Conservation (phyloP, 2,329 filamentous ascomycete species). For the Plenodomus biglobosus region DNA sequence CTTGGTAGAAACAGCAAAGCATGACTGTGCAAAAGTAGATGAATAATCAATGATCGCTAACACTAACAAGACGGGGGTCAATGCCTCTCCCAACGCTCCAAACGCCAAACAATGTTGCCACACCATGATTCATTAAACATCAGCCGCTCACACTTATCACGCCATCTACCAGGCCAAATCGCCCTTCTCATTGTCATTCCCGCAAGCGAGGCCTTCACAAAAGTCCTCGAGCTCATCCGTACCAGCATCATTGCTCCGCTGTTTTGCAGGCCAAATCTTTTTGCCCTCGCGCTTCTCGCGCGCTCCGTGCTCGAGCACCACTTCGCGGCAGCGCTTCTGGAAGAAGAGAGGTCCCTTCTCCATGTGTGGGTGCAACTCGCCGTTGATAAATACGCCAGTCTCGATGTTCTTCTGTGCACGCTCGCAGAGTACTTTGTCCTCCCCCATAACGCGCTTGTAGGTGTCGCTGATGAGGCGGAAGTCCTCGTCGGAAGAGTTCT, state of each 20-base stretch:
- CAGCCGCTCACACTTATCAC: not conserved
- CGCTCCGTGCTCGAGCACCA: slow-evolving; percentile 52
- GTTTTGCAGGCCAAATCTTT: slow-evolving; percentile 58
- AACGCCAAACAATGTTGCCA: slow-evolving; percentile 14
- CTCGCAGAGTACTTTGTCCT: slow-evolving; percentile 65
- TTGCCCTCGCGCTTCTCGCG: slow-evolving; percentile 49
- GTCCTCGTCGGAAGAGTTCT: slow-evolving; percentile 59
- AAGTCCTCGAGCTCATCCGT: slow-evolving; percentile 32
- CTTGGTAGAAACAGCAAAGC: not conserved
- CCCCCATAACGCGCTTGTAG: slow-evolving; percentile 65
- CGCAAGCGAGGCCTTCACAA: slow-evolving; percentile 31
- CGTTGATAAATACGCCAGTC: slow-evolving; percentile 63
- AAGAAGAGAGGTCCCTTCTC: slow-evolving; percentile 63
- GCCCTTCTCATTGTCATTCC: slow-evolving; percentile 31
- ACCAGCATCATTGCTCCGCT: slow-evolving; percentile 22
- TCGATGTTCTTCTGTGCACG: slow-evolving; percentile 63
- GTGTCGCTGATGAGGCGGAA: slow-evolving; percentile 60
- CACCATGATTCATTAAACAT: slow-evolving; percentile 11
- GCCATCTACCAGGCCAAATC: slow-evolving; percentile 26
- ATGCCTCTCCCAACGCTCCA: slow-evolving; percentile 2
- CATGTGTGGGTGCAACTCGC: slow-evolving; percentile 62
- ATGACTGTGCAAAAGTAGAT: not conserved
- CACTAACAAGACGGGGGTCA: not conserved
- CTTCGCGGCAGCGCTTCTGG: slow-evolving; percentile 55
- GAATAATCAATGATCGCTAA: no score